Evolutionary conservation across 331 rosid genomes (phyloP).

Genomic region (Arachis monticola): DNA sequence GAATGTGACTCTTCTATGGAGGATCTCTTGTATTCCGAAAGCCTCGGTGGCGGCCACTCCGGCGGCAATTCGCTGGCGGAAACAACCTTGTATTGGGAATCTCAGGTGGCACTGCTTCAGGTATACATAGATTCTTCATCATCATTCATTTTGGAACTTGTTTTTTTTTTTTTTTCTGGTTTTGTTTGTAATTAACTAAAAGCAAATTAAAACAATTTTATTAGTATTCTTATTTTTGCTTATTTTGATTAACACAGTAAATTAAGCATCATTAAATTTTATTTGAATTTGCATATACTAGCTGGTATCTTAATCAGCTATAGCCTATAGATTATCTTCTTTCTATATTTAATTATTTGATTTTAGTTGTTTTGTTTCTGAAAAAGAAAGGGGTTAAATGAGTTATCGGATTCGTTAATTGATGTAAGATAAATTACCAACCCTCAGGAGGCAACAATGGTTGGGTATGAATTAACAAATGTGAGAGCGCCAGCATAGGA

Average conservation of each 20-base stretch:
- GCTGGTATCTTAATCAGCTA: background rate
- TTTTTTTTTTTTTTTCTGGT: background rate
- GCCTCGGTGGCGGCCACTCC: background rate
- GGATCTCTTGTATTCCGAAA: conserved; percentile 29
- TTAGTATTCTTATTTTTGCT: background rate
- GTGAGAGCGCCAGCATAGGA: background rate
- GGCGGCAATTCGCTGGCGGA: background rate
- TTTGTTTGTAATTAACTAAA: background rate
- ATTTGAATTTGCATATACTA: conserved; percentile 3
- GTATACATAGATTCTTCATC: conserved; percentile 23
- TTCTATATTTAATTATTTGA: background rate
- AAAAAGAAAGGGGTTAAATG: background rate
- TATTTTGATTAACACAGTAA: conserved; percentile 16
- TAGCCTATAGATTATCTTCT: background rate
- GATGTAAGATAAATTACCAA: background rate
- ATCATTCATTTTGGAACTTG: background rate
- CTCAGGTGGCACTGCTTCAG: conserved; percentile 59
- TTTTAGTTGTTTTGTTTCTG: background rate
- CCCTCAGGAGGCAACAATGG: background rate
- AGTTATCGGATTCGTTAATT: background rate
- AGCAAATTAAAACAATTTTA: background rate
- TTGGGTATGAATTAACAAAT: conserved; percentile 7
- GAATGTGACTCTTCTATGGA: conserved; percentile 30
- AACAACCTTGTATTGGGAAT: conserved; percentile 61
- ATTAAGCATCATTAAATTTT: background rate